Evolutionary conservation across 176 grass and related monocot species (phyloP).

Genomic region (Aechmea fasciata): DNA sequence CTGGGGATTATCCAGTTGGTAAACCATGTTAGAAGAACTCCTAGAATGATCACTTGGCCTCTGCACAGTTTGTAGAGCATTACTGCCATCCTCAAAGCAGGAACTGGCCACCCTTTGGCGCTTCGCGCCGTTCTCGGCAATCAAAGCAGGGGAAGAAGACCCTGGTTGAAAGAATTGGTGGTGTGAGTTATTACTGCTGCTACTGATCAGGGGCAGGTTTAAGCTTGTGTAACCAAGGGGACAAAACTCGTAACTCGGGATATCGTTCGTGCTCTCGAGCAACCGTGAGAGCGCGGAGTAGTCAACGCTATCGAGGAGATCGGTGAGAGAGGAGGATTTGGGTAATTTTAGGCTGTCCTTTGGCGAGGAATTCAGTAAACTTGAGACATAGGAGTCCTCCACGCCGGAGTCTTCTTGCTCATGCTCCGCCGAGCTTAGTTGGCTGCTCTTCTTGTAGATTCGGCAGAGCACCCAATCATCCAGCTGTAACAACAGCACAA

Average conservation of each 20-base stretch:
- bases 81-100: background rate
- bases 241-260: background rate
- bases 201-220: background rate
- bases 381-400: constrained; percentile 18
- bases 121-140: background rate
- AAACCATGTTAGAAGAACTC: background rate
- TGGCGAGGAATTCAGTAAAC: background rate
- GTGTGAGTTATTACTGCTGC: background rate
- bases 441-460: constrained; percentile 56
- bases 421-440: constrained; percentile 6
- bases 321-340: constrained; percentile 44
- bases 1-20: constrained; percentile 17
- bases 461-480: constrained; percentile 79
- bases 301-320: constrained; percentile 43
- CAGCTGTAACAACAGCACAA: constrained; percentile 25
- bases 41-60: background rate
- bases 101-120: background rate
- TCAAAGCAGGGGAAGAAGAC: background rate
- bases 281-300: constrained; percentile 29
- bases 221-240: constrained; percentile 15
- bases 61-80: background rate
- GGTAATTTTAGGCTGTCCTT: background rate
- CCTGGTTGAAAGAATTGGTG: too few species aligned
- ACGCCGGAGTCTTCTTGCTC: constrained; percentile 30
- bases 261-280: constrained; percentile 10